Conservation (phyloP, 1,139 yeast genomes). For the Geotrichum candidum region DNA sequence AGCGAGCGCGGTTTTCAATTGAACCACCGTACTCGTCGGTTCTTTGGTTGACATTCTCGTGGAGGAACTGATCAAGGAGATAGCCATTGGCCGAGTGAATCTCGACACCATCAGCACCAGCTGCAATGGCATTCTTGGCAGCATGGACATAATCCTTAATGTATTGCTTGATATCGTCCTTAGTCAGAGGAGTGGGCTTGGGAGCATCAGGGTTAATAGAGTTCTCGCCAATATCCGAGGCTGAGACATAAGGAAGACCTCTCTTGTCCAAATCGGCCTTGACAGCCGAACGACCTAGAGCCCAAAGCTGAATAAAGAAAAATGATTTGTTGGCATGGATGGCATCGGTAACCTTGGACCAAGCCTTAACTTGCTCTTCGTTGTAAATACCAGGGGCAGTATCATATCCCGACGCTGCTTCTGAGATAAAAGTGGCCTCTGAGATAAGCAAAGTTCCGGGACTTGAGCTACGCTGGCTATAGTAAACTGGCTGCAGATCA, state of each 20-base stretch:
- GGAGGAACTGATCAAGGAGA: conserved; percentile 49
- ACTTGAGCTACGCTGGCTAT: conserved; percentile 45
- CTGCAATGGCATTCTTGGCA: conserved; percentile 43
- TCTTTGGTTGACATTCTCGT: conserved; percentile 48
- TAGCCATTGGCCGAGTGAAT: conserved; percentile 69
- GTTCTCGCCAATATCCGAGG: conserved; percentile 32
- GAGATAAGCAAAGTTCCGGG: conserved; percentile 48
- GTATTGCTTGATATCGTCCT: conserved; percentile 37
- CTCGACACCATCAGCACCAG: conserved; percentile 67
- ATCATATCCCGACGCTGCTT: conserved; percentile 32
- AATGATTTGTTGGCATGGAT: conserved; percentile 38
- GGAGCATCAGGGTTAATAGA: conserved; percentile 18
- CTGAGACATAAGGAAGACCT: conserved; percentile 21
- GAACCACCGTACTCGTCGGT: conserved; percentile 68
- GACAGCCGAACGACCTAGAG: conserved; percentile 40
- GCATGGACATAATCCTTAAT: conserved; percentile 38
- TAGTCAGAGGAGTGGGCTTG: conserved; percentile 36
- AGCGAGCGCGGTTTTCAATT: conserved; percentile 61
- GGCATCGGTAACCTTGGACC: conserved; percentile 36
- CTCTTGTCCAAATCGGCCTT: conserved; percentile 31
- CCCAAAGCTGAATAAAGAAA: conserved; percentile 39
- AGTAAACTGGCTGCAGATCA: conserved; percentile 43
- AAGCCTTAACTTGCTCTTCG: conserved; percentile 38
- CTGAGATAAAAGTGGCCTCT: conserved; percentile 42
- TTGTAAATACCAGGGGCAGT: conserved; percentile 43